Percentiles rank a stretch among this genome's conserved stretches.
phyloP scores from a whole-genome alignment of 805 yeast genomes.

The Saccharomyces paradoxus region DNA sequence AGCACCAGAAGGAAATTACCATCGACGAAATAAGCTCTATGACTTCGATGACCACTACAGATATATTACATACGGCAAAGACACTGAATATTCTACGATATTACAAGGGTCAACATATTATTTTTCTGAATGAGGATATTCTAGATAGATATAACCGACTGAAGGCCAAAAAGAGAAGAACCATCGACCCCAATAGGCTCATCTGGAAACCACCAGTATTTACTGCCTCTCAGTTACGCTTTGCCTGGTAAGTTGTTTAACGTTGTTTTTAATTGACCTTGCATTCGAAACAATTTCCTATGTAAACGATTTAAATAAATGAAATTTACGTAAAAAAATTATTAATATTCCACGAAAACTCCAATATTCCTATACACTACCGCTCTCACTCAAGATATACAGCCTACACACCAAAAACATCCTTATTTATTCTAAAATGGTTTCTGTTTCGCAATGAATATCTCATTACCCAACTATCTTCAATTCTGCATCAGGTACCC shows the following conservation, averaged over 20 bases:
- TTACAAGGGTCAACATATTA: constrained; percentile 91
- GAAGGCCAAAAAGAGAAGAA: constrained; percentile 64
- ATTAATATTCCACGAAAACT: not conserved
- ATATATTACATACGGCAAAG: constrained; percentile 86
- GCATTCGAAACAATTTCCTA: not conserved
- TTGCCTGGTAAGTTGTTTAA: constrained; percentile 67
- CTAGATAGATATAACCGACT: constrained; percentile 64
- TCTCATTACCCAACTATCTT: constrained; percentile 20
- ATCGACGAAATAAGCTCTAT: constrained; percentile 83
- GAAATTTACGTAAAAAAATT: not conserved
- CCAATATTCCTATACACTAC: not conserved
- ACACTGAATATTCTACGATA: constrained; percentile 83
- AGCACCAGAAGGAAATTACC: constrained; percentile 55
- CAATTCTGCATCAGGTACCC: constrained; percentile 19
- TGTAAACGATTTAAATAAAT: not conserved
- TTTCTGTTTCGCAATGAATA: not conserved
- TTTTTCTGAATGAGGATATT: constrained; percentile 77
- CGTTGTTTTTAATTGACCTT: constrained; percentile 1
- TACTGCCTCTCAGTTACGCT: constrained; percentile 90
- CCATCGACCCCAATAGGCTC: constrained; percentile 62
- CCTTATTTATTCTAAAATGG: not conserved
- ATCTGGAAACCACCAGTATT: constrained; percentile 91
- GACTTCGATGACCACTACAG: constrained; percentile 94
- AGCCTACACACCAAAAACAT: not conserved
- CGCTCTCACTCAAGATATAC: not conserved